These are phyloP conservation scores for Chlorella vulgaris DNA, from an alignment of 139 green algal genomes.

Conservation along the genomic window DNA sequence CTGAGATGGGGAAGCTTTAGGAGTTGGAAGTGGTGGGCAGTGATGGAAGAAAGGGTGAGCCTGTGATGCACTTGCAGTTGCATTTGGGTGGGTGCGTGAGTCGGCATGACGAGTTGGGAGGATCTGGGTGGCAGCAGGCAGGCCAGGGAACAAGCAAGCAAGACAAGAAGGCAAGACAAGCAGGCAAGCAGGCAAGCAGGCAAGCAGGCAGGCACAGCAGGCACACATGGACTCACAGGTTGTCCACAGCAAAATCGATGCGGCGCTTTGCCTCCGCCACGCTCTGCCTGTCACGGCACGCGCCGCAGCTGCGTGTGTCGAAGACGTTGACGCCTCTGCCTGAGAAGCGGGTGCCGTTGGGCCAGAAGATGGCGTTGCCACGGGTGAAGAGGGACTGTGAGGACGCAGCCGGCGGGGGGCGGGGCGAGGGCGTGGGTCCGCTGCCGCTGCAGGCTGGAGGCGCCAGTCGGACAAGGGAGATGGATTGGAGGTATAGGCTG, in stretches of 20 bases:
- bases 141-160: no score
- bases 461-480: background rate
- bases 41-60: no score
- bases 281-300: background rate
- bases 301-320: background rate
- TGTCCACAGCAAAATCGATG: background rate
- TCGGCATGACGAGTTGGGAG: no score
- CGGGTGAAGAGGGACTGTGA: background rate
- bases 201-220: no score
- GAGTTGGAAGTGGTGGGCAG: no score
- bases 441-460: background rate
- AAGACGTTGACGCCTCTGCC: background rate
- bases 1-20: no score
- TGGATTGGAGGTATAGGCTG: background rate
- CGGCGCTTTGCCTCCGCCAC: background rate
- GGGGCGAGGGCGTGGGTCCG: background rate
- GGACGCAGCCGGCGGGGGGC: background rate
- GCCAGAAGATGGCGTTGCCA: constrained; percentile 8
- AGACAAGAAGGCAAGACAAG: no score
- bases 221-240: background rate
- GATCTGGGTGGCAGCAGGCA: no score
- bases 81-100: no score
- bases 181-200: no score
- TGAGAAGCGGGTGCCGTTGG: background rate
- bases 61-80: no score